These are phyloP conservation scores for Ogataea salicorniae DNA, from an alignment of 805 yeast species.

Conservation along the genomic window DNA sequence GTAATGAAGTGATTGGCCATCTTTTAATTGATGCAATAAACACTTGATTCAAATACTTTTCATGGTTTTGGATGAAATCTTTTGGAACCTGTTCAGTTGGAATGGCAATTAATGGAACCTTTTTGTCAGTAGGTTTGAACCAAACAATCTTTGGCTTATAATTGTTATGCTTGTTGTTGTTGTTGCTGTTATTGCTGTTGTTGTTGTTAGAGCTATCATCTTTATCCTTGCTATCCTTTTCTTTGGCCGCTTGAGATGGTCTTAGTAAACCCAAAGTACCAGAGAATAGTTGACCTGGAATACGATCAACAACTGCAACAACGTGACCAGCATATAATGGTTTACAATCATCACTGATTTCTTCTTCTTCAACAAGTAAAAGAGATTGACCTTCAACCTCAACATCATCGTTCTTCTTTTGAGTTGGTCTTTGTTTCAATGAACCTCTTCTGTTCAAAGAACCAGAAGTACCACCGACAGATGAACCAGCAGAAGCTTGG, in stretches of 20 bases:
- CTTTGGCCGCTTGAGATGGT: conserved; percentile 90
- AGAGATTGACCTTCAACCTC: conserved; percentile 98
- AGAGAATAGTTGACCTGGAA: conserved; percentile 92
- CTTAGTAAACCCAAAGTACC: conserved; percentile 91
- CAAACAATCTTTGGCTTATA: conserved; percentile 89
- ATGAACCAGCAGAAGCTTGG: conserved; percentile 26
- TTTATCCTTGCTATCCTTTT: conserved; percentile 49
- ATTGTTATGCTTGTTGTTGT: conserved; percentile 15
- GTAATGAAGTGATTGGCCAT: conserved; percentile 98
- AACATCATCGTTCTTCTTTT: conserved; percentile 96
- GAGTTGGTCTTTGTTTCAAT: conserved; percentile 89
- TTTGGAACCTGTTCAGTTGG: conserved; percentile 98
- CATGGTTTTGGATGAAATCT: conserved; percentile 92
- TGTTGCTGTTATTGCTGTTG: conserved; percentile 13
- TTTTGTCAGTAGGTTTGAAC: conserved; percentile 98
- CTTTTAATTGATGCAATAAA: conserved; percentile 95
- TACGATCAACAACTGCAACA: conserved; percentile 95
- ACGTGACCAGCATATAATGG: conserved; percentile 98
- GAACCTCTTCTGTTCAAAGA: conserved; percentile 77
- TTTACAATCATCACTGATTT: conserved; percentile 84
- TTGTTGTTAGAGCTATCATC: conserved; percentile 15
- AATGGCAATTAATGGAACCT: conserved; percentile 95
- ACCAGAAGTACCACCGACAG: conserved; percentile 17
- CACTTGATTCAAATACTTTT: conserved; percentile 68
- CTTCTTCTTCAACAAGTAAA: conserved; percentile 89